phyloP scores from a whole-genome alignment of 164 flowering plant species.

The Magnolia officinalis region DNA sequence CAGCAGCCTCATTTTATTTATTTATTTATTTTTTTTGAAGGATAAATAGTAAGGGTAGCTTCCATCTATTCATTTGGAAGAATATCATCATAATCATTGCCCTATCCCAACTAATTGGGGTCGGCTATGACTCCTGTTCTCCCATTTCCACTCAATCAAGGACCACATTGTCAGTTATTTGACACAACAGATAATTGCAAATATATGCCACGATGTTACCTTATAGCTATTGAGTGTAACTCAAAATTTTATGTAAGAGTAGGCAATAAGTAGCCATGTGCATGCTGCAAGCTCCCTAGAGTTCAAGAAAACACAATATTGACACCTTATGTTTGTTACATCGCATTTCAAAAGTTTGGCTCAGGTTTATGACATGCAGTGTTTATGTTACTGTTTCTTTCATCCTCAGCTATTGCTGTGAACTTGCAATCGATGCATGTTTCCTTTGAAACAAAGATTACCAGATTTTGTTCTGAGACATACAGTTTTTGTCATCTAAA shows the following conservation, averaged over 20 bases:
- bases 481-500: not conserved
- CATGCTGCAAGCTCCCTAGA: not conserved
- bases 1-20: no score
- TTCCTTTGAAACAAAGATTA: not conserved
- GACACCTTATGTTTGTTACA: not conserved
- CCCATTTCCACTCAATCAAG: no score
- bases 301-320: not conserved
- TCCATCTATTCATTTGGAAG: no score
- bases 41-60: no score
- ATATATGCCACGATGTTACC: not conserved
- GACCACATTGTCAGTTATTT: no score
- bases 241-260: not conserved
- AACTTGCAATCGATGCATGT: not conserved
- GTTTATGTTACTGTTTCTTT: not conserved
- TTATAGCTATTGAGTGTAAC: not conserved
- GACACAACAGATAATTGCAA: no score
- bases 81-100: no score
- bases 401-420: not conserved
- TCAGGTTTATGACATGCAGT: not conserved
- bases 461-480: not conserved
- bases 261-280: not conserved
- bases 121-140: no score
- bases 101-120: no score
- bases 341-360: not conserved
- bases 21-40: no score